Percentiles rank a stretch among this genome's conserved stretches.
phyloP scores from a whole-genome alignment of 768 basidiomycete species.

The Boletus reticulatus region DNA sequence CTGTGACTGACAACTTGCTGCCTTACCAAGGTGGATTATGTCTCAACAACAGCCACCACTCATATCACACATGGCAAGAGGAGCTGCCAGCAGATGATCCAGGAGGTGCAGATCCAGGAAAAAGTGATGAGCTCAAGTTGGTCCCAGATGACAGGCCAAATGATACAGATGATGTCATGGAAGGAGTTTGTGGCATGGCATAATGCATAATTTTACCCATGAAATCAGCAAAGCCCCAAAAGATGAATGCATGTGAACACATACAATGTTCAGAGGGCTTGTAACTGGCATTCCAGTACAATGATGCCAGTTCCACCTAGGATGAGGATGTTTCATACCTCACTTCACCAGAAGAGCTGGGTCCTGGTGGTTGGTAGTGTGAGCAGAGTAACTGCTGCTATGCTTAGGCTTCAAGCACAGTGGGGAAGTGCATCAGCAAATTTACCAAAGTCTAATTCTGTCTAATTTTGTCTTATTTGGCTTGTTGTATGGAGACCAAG shows the following conservation, averaged over 20 bases:
- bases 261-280: slow-evolving; percentile 43
- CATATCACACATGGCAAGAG: slow-evolving; percentile 36
- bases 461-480: too few relatives aligned
- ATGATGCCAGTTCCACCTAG: too few relatives aligned
- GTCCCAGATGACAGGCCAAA: slow-evolving; percentile 47
- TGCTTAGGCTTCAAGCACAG: too few relatives aligned
- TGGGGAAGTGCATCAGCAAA: too few relatives aligned
- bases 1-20: slow-evolving; percentile 37
- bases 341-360: too few relatives aligned
- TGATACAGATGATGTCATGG: slow-evolving; percentile 30
- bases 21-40: slow-evolving; percentile 48
- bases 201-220: slow-evolving; percentile 27
- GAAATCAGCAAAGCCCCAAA: slow-evolving; percentile 1
- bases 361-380: too few relatives aligned
- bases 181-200: slow-evolving; percentile 29
- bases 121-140: slow-evolving; percentile 49
- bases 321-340: too few relatives aligned
- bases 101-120: slow-evolving; percentile 37
- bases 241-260: slow-evolving; percentile 19
- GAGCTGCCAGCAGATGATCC: slow-evolving; percentile 41
- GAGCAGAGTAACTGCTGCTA: too few relatives aligned
- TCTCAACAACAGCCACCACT: slow-evolving; percentile 46
- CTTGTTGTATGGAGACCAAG: too few relatives aligned
- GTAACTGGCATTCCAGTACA: slow-evolving; percentile 27
- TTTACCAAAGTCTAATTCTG: too few relatives aligned